Percentiles rank a stretch among this genome's conserved stretches.
Evolutionary conservation across 306 rosid species (phyloP).

Genomic region (Castanea crenata): DNA sequence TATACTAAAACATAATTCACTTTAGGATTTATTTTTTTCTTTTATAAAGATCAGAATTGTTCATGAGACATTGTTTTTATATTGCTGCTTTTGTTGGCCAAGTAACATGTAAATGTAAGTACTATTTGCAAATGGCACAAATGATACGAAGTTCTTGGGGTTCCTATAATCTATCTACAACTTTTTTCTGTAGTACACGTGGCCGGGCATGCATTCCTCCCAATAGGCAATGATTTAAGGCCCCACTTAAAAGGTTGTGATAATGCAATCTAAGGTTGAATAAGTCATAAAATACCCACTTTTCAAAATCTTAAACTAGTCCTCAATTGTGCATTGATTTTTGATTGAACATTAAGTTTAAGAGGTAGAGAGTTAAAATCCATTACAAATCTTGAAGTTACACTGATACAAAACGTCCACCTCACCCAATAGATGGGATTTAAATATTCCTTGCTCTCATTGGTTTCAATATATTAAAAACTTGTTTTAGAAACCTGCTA

Average conservation of each 20-base stretch:
- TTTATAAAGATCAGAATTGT: neutral
- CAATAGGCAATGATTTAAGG: neutral
- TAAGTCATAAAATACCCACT: too few relatives aligned
- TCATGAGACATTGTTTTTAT: neutral
- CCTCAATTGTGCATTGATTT: neutral
- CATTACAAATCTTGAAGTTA: neutral
- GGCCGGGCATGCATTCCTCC: neutral
- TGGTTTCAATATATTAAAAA: neutral
- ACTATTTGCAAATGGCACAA: neutral
- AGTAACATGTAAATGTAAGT: neutral
- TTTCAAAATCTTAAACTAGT: too few relatives aligned
- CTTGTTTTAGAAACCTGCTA: neutral
- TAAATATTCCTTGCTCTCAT: neutral
- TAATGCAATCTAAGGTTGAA: neutral
- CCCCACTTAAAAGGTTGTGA: neutral
- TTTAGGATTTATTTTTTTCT: neutral
- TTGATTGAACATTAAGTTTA: constrained; percentile 4
- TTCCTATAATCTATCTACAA: neutral
- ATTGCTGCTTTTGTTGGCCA: neutral
- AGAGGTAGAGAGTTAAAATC: neutral
- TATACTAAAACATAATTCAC: neutral
- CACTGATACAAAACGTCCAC: too few relatives aligned
- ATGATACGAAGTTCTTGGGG: neutral
- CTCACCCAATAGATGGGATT: too few relatives aligned
- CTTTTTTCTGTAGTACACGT: neutral